These are phyloP conservation scores for Leucocoprinus birnbaumii DNA, from an alignment of 768 basidiomycete species.

Conservation along the genomic window DNA sequence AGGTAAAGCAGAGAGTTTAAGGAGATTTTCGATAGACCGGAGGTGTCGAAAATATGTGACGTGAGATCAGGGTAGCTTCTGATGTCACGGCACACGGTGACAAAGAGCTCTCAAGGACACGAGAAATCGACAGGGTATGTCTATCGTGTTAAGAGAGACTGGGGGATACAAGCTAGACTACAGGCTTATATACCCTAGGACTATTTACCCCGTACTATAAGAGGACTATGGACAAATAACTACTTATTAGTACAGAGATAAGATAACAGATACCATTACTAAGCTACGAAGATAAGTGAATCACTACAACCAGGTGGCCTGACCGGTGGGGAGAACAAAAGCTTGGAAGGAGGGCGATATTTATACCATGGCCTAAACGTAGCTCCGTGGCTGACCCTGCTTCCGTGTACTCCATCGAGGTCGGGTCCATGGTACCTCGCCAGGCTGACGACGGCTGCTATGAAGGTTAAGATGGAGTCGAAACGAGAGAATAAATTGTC, in stretches of 20 bases:
- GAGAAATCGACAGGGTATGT: too few relatives aligned
- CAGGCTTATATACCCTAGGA: not conserved
- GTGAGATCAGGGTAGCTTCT: too few relatives aligned
- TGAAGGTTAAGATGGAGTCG: not conserved
- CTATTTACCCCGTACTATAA: too few relatives aligned
- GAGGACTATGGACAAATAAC: too few relatives aligned
- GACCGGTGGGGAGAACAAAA: not conserved
- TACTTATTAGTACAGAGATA: too few relatives aligned
- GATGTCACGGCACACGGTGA: too few relatives aligned
- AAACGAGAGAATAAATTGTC: not conserved
- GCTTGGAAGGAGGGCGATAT: not conserved
- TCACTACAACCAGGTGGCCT: slow-evolving; percentile 5
- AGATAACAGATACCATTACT: too few relatives aligned
- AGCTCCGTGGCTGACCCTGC: not conserved
- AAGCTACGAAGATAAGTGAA: not conserved
- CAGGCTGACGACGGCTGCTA: not conserved
- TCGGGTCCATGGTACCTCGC: not conserved
- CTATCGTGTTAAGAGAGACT: too few relatives aligned
- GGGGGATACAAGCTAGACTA: not conserved
- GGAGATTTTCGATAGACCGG: too few relatives aligned
- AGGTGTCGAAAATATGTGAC: too few relatives aligned
- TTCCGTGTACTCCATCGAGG: not conserved
- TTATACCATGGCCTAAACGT: not conserved
- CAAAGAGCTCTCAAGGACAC: too few relatives aligned
- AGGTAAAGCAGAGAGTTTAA: too few relatives aligned